Evolutionary conservation across 345 rosid species (phyloP), one percentile per base, ranked within the genome.

Genomic region (Bretschneidera sinensis): DNA sequence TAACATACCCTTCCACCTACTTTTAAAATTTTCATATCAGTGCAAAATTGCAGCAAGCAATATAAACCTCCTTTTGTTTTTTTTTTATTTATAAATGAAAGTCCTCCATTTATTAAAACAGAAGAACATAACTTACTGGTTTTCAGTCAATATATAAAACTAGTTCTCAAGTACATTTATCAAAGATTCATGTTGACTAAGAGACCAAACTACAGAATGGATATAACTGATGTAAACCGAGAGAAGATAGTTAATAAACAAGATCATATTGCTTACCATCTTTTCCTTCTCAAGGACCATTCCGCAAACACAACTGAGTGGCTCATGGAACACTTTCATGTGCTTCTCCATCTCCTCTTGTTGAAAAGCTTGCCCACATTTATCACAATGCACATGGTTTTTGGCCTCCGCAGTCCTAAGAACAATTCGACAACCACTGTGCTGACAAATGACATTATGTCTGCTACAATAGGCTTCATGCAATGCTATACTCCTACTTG

Each of bases 381-480:
- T 88, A 19, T 80, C 84, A 34, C 99, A 94, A 65, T 91, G 96
- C 33, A 79, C 66, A 69, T 86, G 97, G 66, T 79, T 83, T 68
- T 76, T 74, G 50, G 86, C 89, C 67, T 91, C 97, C 65, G 78
- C 95, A 17, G 63, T 66, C 77, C 97, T 81, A 20, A 91, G 85
- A 66, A 86, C 92, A 47, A 90, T 71, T 31, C 91, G 88, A 48
- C 99, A 94, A 53, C 84, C 91, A 35, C 63, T 65, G 63, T 85
- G 86, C 22, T 72, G 74, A 69, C 99, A 91, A 45, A 79, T 83
- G 33, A 83, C 75, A 13, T 91, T 88, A 66, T 94, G 92, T 51
- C 97, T 85, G 60, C 87, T 80, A 67, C 97, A 94, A 57, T 79
- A 94, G 16, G 84, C 96, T 69, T 88, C 96, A 34, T 94, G 99